Evolutionary conservation across 306 rosid species (phyloP).

Genomic region (Casuarina glauca): DNA sequence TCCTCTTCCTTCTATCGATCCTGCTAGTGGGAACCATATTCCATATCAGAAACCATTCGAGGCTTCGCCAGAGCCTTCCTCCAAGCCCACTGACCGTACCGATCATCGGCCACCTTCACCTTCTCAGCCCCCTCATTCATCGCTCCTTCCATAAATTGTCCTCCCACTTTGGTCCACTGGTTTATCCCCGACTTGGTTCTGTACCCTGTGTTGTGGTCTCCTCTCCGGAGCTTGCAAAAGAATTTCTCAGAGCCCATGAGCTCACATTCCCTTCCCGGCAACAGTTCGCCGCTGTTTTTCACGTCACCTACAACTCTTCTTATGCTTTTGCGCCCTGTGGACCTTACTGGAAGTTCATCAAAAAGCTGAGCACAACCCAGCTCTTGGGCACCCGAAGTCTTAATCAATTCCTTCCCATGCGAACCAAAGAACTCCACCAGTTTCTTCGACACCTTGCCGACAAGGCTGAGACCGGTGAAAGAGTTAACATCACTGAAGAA

Average conservation of each 20-base stretch:
- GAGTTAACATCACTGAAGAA: conserved; percentile 33
- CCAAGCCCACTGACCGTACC: conserved; percentile 44
- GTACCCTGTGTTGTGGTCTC: conserved; percentile 24
- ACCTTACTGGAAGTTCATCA: conserved; percentile 47
- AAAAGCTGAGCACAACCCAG: conserved; percentile 38
- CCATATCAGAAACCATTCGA: too few species aligned
- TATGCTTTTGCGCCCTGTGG: conserved; percentile 46
- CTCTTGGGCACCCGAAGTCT: conserved; percentile 34
- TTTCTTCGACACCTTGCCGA: conserved; percentile 22
- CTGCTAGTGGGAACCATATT: too few species aligned
- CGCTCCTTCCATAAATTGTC: conserved; percentile 34
- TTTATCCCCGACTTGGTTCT: conserved; percentile 39
- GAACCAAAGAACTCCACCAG: conserved; percentile 32
- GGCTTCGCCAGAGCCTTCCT: conserved; percentile 6
- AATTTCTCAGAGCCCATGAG: conserved; percentile 44
- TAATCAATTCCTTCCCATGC: conserved; percentile 7
- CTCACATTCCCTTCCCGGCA: conserved; percentile 25
- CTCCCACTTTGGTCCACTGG: conserved; percentile 34
- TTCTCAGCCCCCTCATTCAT: conserved; percentile 43
- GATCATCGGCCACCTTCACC: conserved; percentile 43
- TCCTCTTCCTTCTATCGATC: too few species aligned
- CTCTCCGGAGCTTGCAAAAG: conserved; percentile 38
- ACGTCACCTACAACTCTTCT: conserved; percentile 37
- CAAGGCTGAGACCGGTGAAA: conserved; percentile 19
- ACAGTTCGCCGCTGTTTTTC: conserved; percentile 21